Conservation (phyloP, 129 eudicot genomes). For the Daucus carota region DH1_v3.0 NC_030389.2:26741501-26742000, state of each 20-base stretch:
- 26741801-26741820: conserved; percentile 4
- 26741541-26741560: conserved; percentile 34
- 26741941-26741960: conserved; percentile 10
- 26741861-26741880: conserved; percentile 77
- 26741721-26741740: conserved; percentile 39
- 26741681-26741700: conserved; percentile 81
- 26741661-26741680: conserved; percentile 88
- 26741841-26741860: conserved; percentile 43
- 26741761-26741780: conserved; percentile 73
- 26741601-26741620: conserved; percentile 26
- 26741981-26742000: background rate
- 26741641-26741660: conserved; percentile 24
- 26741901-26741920: conserved; percentile 75
- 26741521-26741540: conserved; percentile 21
- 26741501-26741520: conserved; percentile 21
- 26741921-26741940: conserved; percentile 74
- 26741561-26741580: conserved; percentile 25
- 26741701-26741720: conserved; percentile 49
- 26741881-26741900: conserved; percentile 68
- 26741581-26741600: conserved; percentile 22
- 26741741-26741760: conserved; percentile 58
- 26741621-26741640: conserved; percentile 30
- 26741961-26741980: background rate
- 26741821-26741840: background rate
- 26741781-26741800: conserved; percentile 19